These are phyloP conservation scores for Leishmania amazonensis DNA, from an alignment of 208 protist genomes.

Conservation along the genomic window DNA sequence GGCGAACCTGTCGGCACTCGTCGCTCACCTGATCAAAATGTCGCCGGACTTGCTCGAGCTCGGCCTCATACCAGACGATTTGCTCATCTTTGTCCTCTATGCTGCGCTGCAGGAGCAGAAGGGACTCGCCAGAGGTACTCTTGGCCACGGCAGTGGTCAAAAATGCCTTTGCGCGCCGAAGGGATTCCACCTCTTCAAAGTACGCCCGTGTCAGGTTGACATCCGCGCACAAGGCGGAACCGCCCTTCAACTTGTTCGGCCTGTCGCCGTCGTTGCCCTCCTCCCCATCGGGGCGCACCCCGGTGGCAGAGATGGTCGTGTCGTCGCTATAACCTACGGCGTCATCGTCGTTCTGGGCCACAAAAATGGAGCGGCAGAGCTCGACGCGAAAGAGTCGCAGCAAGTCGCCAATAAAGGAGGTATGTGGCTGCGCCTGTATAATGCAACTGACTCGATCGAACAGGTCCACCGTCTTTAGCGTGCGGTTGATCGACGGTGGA, in stretches of 20 bases:
- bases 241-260: too few species aligned
- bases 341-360: background rate
- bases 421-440: constrained; percentile 46
- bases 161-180: constrained; percentile 73
- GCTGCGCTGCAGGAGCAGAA: constrained; percentile 51
- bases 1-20: constrained; percentile 43
- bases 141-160: constrained; percentile 55
- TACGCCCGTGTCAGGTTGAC: constrained; percentile 42
- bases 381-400: constrained; percentile 86
- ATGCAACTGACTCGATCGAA: constrained; percentile 61
- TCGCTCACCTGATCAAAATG: constrained; percentile 69
- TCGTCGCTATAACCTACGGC: background rate
- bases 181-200: constrained; percentile 74
- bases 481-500: constrained; percentile 50
- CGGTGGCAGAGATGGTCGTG: background rate
- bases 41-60: constrained; percentile 64
- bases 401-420: constrained; percentile 57
- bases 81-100: constrained; percentile 57
- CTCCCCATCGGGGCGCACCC: too few species aligned
- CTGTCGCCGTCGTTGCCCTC: background rate
- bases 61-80: constrained; percentile 64
- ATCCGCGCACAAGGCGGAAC: background rate
- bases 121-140: constrained; percentile 55
- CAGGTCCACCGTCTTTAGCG: constrained; percentile 54
- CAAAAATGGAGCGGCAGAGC: constrained; percentile 83